Evolutionary conservation across 2,329 filamentous ascomycete species (phyloP), one percentile per base, ranked within the genome.

Genomic region (Xylariaceae sp.): DNA sequence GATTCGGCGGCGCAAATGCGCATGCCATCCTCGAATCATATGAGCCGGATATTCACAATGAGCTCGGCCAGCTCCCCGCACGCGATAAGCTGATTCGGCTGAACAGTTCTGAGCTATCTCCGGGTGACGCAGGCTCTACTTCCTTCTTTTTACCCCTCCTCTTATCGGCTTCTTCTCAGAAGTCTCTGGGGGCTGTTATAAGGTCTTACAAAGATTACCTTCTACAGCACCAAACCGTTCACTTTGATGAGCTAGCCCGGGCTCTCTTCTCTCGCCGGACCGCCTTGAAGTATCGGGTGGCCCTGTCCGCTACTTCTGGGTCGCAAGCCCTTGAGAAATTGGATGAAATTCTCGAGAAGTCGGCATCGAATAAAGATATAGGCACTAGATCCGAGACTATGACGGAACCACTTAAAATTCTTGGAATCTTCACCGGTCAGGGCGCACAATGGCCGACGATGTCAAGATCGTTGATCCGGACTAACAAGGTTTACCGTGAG

Each of bases 1-100:
- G 77, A 0, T 79, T 78, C 54, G 77, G 77, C 6, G 77, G 77
- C 19, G 72, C 75, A 10, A 79, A 79, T 51, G 70, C 74, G 0
- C 76, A 78, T 59, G 75, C 70, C 41, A 78, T 79, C 47, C 51
- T 79, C 20, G 76, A 79, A 63, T 60, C 67, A 16, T 78, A 76
- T 49, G 59, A 65, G 1, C 69, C 75, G 0, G 51, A 62, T 0
- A 57, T 75, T 3, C 74, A 75, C 48, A 52, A 67, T 44, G 20
- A 20, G 1, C 37, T 63, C 19, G 61, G 43, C 44, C 46, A 26
- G 26, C 26, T 16, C 32, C 26, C 26, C 40, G 12, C 29, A 10
- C n/a, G 23, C 4, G 16, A 40, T 7, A 21, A 18, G n/a, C 32
- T 10, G 6, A 42, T 23, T 6, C 43, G 21, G 6, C 5, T 9